These are phyloP conservation scores for Suhomyces anneliseae DNA, from an alignment of 1,139 yeast genomes.

Conservation along the genomic window DNA sequence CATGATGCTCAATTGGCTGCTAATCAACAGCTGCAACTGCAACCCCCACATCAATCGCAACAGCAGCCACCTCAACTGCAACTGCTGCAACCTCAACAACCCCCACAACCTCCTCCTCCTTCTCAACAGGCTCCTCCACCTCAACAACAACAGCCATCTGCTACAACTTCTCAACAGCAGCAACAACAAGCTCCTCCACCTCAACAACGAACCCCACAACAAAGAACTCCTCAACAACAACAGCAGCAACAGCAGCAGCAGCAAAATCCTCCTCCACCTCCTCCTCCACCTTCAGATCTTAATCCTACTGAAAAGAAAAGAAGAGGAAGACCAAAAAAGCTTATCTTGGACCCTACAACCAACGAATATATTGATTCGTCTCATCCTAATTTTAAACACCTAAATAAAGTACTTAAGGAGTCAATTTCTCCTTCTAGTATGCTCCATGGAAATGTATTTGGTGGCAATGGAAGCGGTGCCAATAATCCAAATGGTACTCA, in stretches of 20 bases:
- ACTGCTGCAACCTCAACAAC: constrained; percentile 12
- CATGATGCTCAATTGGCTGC: background rate
- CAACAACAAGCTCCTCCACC: background rate
- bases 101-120: constrained; percentile 5
- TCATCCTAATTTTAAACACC: constrained; percentile 44
- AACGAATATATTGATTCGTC: constrained; percentile 45
- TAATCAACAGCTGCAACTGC: background rate
- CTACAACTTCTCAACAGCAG: too few species aligned
- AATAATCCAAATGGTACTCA: background rate
- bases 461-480: background rate
- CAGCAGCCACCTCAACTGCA: constrained; percentile 16
- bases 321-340: constrained; percentile 48
- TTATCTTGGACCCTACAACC: constrained; percentile 42
- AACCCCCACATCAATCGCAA: constrained; percentile 8
- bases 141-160: background rate
- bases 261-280: constrained; percentile 14
- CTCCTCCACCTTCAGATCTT: constrained; percentile 2
- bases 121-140: background rate
- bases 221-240: background rate
- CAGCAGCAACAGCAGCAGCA: constrained; percentile 10
- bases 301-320: constrained; percentile 27
- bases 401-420: constrained; percentile 38
- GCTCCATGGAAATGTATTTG: constrained; percentile 6
- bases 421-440: constrained; percentile 13
- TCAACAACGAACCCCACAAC: constrained; percentile 4